Conservation (phyloP, 805 yeast species). For the Schwanniomyces polymorphus region DNA sequence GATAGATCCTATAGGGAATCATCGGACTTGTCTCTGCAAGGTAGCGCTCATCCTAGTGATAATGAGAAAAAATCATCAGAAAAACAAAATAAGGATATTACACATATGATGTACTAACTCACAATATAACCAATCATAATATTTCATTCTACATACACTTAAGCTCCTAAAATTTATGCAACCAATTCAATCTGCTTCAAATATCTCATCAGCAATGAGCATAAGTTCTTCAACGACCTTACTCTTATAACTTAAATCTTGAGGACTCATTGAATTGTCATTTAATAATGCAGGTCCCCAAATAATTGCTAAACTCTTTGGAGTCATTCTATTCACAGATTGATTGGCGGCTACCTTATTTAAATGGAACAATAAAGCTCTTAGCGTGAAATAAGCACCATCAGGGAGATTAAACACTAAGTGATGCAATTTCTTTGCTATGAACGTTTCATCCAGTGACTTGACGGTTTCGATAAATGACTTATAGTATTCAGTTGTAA, state of each 20-base stretch:
- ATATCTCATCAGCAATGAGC: conserved; percentile 77
- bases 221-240: conserved; percentile 82
- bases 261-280: conserved; percentile 61
- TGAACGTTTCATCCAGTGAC: conserved; percentile 40
- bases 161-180: background rate
- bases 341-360: conserved; percentile 67
- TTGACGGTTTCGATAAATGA: conserved; percentile 70
- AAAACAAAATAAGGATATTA: conserved; percentile 7
- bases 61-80: conserved; percentile 2
- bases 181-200: conserved; percentile 34
- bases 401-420: conserved; percentile 89
- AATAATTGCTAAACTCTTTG: conserved; percentile 78
- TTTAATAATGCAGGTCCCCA: conserved; percentile 93
- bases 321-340: conserved; percentile 73
- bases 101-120: conserved; percentile 18
- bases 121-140: background rate
- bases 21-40: background rate
- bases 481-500: conserved; percentile 62
- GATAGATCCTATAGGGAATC: conserved; percentile 3
- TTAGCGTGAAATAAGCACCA: conserved; percentile 88
- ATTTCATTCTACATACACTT: background rate
- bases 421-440: conserved; percentile 79
- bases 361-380: conserved; percentile 83
- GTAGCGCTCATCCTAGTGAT: background rate
- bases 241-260: conserved; percentile 75